Percentiles rank a stretch among this genome's conserved stretches.
Evolutionary conservation across 2,329 filamentous ascomycete genomes (phyloP).

Genomic region (Stagonosporopsis rhizophila): DNA sequence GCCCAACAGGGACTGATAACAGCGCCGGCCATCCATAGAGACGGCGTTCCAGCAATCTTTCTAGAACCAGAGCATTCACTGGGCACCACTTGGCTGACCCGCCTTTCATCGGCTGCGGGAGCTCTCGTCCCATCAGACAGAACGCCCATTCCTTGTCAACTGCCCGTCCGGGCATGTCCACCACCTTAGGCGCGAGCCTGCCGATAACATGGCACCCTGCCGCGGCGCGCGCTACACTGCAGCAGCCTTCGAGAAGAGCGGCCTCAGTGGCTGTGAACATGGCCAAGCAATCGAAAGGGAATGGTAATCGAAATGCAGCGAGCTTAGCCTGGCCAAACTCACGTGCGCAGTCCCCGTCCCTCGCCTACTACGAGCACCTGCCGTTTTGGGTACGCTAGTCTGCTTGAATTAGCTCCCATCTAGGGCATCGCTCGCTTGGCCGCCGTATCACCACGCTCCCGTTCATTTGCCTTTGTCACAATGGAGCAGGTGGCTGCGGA

Average conservation of each 20-base stretch:
- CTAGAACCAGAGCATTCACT: conserved; percentile 25
- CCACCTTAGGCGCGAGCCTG: conserved; percentile 14
- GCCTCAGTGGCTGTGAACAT: conserved; percentile 7
- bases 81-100: conserved; percentile 23
- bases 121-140: conserved; percentile 5
- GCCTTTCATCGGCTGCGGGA: conserved; percentile 18
- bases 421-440: conserved; percentile 19
- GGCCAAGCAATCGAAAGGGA: conserved; percentile 22
- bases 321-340: conserved; percentile 25
- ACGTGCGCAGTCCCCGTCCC: conserved; percentile 24
- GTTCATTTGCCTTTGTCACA: conserved; percentile 25
- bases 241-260: conserved; percentile 15
- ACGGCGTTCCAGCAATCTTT: conserved; percentile 29
- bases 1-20: conserved; percentile 30
- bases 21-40: conserved; percentile 5
- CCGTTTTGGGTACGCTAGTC: conserved; percentile 15
- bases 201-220: conserved; percentile 20
- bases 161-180: conserved; percentile 29
- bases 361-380: conserved; percentile 20
- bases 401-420: conserved; percentile 3
- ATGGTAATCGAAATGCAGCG: conserved; percentile 3
- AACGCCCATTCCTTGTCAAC: conserved; percentile 31
- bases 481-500: conserved; percentile 24
- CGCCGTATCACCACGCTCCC: conserved; percentile 9
- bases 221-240: conserved; percentile 13